Evolutionary conservation across 192 early-diverging fungal genomes (phyloP), one percentile per base, ranked within the genome.

Genomic region (Mortierella hygrophila): DNA sequence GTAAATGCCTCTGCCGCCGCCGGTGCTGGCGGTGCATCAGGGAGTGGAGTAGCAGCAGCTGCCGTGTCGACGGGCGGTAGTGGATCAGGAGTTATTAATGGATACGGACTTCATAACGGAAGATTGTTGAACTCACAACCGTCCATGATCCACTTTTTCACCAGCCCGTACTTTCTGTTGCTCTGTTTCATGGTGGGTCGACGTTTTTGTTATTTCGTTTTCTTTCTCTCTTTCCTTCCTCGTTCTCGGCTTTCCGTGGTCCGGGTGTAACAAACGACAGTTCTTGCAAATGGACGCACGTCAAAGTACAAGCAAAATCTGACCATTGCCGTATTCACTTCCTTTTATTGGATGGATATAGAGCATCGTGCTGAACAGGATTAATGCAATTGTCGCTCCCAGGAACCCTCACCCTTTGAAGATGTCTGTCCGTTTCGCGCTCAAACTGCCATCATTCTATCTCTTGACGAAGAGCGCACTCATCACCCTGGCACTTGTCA

Each of bases 301-400:
- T 44, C 42, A 37, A 38, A 38, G 1, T 9, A 40, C 20, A 57
- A 57, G 16, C 29, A 40, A 73, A 18, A 54, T 49, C 46, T 74
- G 20, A 44, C 42, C n/a, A 16, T 18, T 11, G 23, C 46, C 10
- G 8, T 10, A 20, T 20, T 77, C 26, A 70, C 38, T 52, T 52
- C 21, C 29, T 9, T 42, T 57, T 21, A 5, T 57, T 38, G 55
- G 13, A 46, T 41, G 20, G 20, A 16, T 40, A 55, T 55, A 90
- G 90, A 89, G 81, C 60, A 86, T 90, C 46, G 79, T 90, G 20
- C 70, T 89, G 63, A 90, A 90, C 81, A 82, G 90, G 57, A 90
- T 90, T 55, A 88, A 90, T 76, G 90, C 90, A 16, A 90, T 90
- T 74, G 88, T 90, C 11, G 80, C 88, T 0, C 90, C 90, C 40